Base-by-base conservation (phyloP, 805 yeast genomes). In the Suhomyces canberraensis region DNA sequence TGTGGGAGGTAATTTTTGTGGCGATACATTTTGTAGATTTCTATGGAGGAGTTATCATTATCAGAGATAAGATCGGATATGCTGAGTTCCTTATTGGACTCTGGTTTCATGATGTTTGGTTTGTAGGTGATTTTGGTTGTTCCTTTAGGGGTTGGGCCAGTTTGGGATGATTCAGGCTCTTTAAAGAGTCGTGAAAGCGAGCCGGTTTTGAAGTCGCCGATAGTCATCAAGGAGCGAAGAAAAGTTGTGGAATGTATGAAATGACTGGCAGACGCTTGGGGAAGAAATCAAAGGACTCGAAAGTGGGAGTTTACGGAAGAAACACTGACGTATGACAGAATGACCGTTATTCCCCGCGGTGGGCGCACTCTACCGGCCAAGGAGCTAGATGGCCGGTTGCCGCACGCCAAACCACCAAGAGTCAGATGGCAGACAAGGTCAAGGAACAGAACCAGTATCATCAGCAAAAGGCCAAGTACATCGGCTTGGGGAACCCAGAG, bases 401-500 rank as follows among this genome's bases (percentile, higher is more conserved):
- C 26, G 26, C 26, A 24, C 26, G 26, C 26, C 26, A 16, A 11
- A 13, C n/a, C n/a, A 20, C 17, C 31, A n/a, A n/a, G n/a, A n/a
- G n/a, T n/a, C n/a, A n/a, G n/a, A 67, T 67, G 88, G 81, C 87
- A 4, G 89, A 83, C 47, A 78, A 76, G 58, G 65, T 77, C 16
- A 65, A 83, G 44, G 84, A 80, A 29, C 70, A 70, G 42, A 82
- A 76, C 48, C 65, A 68, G 31, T 80, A 69, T 51, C 78, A 76
- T 32, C 73, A 66, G 21, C 64, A 78, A 35, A 80, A 79, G 48
- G 46, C 77, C 29, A 78, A 81, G 50, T 79, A 84, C 52, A 65
- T 82, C 16, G 95, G 95, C 1, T 57, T 90, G 1, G 96, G 96
- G 0, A 72, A 78, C 51, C 71, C 89, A 8, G 80, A 78, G 36